Conservation (phyloP, 179 eudicot species). For the Beta macrorhiza region DNA sequence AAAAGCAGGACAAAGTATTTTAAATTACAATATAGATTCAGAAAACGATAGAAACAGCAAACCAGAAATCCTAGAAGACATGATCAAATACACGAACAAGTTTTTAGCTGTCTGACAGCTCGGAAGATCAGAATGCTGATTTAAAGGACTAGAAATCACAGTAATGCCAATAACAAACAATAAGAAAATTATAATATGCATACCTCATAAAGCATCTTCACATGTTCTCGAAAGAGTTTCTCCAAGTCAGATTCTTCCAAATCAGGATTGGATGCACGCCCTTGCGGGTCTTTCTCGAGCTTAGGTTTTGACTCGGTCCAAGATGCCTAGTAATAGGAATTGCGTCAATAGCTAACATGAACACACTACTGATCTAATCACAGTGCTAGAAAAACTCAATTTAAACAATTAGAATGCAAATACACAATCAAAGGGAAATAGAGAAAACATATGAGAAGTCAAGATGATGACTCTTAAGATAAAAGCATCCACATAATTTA, state of each 20-base stretch:
- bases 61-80: background rate
- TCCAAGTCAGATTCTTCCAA: slow-evolving; percentile 86
- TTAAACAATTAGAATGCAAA: background rate
- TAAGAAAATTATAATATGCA: slow-evolving; percentile 5
- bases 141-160: background rate
- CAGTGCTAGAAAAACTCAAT: background rate
- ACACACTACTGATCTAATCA: background rate
- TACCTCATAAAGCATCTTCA: slow-evolving; percentile 86
- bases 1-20: background rate
- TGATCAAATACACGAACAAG: background rate
- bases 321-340: slow-evolving; percentile 56
- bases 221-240: slow-evolving; percentile 91
- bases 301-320: slow-evolving; percentile 92
- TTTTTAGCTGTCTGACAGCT: background rate
- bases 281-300: slow-evolving; percentile 95
- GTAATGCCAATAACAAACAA: background rate
- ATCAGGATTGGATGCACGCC: slow-evolving; percentile 75
- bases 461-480: background rate
- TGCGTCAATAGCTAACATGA: slow-evolving; percentile 1
- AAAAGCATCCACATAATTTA: background rate
- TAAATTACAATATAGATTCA: background rate
- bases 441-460: background rate
- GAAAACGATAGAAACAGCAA: background rate
- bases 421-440: background rate
- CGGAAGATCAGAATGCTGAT: background rate